Conservation (phyloP, 306 rosid genomes). For the Vigna mungo region DNA sequence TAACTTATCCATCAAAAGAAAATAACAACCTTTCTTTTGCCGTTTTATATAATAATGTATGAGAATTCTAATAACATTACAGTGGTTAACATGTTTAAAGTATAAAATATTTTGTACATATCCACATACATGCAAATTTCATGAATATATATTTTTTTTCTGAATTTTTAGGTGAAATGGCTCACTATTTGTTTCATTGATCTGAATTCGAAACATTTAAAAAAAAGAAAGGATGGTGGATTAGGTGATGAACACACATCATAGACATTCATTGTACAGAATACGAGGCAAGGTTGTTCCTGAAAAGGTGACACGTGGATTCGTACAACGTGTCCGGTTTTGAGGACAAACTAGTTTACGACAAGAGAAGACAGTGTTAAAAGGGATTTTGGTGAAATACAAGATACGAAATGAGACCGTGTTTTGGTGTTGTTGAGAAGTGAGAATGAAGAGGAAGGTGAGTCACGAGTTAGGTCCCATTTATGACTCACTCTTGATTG, state of each 20-base stretch:
- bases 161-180: background rate
- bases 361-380: background rate
- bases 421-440: constrained; percentile 2
- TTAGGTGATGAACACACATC: constrained; percentile 16
- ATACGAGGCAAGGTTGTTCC: background rate
- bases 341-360: background rate
- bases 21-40: constrained; percentile 4
- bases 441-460: constrained; percentile 35
- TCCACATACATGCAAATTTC: no score
- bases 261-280: background rate
- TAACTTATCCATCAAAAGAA: background rate
- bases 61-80: background rate
- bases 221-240: constrained; percentile 11
- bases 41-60: background rate
- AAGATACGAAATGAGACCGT: background rate
- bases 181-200: background rate
- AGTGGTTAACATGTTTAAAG: background rate
- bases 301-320: background rate
- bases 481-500: constrained; percentile 57
- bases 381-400: constrained; percentile 18
- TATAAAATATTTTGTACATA: background rate
- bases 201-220: background rate
- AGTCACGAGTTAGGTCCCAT: constrained; percentile 52
- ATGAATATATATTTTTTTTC: no score
- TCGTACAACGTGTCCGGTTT: background rate